phyloP scores from a whole-genome alignment of 768 basidiomycete genomes.

The Megacollybia marginata region DNA sequence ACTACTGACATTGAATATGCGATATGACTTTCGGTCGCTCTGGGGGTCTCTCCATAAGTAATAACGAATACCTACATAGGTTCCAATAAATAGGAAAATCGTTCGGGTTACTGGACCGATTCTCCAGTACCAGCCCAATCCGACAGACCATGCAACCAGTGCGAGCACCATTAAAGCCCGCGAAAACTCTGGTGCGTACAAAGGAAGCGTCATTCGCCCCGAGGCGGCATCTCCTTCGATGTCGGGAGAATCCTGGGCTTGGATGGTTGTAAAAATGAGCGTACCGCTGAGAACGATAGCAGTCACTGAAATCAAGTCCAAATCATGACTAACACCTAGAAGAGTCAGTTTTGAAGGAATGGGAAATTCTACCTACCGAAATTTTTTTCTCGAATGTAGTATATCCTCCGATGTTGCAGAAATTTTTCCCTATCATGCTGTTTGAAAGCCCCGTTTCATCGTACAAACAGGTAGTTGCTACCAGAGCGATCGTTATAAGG shows the following conservation, averaged over 20 bases:
- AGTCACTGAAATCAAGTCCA: conserved; percentile 6
- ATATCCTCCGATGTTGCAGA: conserved; percentile 17
- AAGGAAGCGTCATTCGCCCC: conserved; percentile 35
- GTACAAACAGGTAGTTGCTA: conserved; percentile 11
- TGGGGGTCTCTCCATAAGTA: conserved; percentile 8
- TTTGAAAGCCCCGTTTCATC: conserved; percentile 15
- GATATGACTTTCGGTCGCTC: conserved; percentile 15
- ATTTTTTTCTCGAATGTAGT: conserved; percentile 19
- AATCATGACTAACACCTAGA: background rate
- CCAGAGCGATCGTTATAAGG: conserved; percentile 9
- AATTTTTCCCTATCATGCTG: conserved; percentile 15
- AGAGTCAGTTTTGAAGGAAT: background rate
- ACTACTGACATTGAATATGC: conserved; percentile 17
- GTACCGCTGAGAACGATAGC: conserved; percentile 11
- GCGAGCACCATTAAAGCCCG: conserved; percentile 15
- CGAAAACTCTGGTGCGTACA: conserved; percentile 30
- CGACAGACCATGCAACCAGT: conserved; percentile 11
- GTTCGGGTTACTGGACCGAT: background rate
- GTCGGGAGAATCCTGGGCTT: conserved; percentile 40
- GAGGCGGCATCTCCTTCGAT: conserved; percentile 31
- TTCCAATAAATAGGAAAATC: conserved; percentile 5
- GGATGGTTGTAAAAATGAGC: conserved; percentile 37
- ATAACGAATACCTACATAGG: conserved; percentile 11
- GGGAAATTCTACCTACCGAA: conserved; percentile 10
- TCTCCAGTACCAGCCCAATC: conserved; percentile 7